Conservation (phyloP, 148 eudicot genomes). For the Chenopodium album region DNA sequence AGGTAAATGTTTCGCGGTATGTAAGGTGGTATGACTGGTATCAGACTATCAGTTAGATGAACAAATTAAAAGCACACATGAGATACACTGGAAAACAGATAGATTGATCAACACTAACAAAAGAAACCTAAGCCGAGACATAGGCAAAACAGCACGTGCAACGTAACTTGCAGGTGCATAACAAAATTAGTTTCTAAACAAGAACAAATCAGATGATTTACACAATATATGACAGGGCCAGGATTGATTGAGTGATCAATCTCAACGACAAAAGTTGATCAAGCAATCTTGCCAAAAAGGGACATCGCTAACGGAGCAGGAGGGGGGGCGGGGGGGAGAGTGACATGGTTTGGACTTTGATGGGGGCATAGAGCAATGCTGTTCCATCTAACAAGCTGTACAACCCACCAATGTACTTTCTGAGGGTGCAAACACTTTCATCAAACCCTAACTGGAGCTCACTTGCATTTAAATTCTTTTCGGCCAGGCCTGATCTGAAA, state of each 20-base stretch:
- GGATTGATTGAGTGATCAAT: conserved; percentile 7
- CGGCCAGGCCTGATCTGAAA: background rate
- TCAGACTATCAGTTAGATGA: too few species aligned
- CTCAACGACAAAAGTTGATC: conserved; percentile 25
- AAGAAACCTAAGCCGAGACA: background rate
- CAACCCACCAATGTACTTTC: conserved; percentile 16
- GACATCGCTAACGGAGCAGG: background rate
- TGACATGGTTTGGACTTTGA: background rate
- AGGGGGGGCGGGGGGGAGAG: background rate
- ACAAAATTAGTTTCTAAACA: background rate
- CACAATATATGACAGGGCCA: conserved; percentile 16
- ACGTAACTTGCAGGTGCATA: conserved; percentile 9
- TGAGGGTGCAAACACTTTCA: background rate
- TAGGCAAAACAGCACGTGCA: background rate
- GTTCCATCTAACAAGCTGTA: conserved; percentile 26
- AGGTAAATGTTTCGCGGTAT: background rate
- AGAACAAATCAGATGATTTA: conserved; percentile 8
- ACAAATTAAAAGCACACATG: too few species aligned
- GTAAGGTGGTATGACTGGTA: too few species aligned
- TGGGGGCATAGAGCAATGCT: background rate
- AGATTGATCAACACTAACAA: background rate
- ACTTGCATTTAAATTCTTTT: conserved; percentile 2
- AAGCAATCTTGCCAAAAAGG: conserved; percentile 6
- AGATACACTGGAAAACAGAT: background rate
- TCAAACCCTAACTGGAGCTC: background rate